A percentile compares a stretch with the other conserved stretches of the same genome.
These are phyloP conservation scores for Trichoderma asperelloides DNA, from an alignment of 495 filamentous ascomycete species.

Conservation along the genomic window DNA sequence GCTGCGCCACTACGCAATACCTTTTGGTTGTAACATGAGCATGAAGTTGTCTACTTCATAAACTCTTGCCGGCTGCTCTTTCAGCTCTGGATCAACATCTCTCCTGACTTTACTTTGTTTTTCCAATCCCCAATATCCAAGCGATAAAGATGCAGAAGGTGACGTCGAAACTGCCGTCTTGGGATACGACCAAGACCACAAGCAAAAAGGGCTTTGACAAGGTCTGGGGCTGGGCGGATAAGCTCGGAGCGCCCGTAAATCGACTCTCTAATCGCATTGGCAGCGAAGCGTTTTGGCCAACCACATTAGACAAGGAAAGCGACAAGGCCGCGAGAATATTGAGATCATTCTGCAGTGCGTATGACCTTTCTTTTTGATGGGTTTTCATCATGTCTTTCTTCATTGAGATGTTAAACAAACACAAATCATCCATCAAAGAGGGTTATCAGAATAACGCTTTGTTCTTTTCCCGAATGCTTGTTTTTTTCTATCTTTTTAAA, in stretches of 20 bases:
- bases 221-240: constrained; percentile 10
- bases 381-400: background rate
- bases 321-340: constrained; percentile 78
- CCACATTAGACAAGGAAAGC: constrained; percentile 67
- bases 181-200: background rate
- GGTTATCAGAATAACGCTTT: too few species aligned
- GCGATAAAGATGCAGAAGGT: background rate
- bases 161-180: background rate
- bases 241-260: constrained; percentile 58
- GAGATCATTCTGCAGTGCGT: constrained; percentile 64
- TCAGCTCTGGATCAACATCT: background rate
- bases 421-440: too few species aligned
- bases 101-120: background rate
- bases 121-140: background rate
- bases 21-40: background rate
- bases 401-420: too few species aligned
- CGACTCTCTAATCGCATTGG: constrained; percentile 63
- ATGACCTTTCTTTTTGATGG: background rate
- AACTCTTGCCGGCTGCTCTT: background rate
- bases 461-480: too few species aligned
- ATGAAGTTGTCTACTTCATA: background rate
- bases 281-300: constrained; percentile 75
- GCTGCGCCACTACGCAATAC: background rate
- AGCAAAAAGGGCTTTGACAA: constrained; percentile 7
- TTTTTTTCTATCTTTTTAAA: too few species aligned